Percentiles rank a stretch among this genome's conserved stretches.
Evolutionary conservation across 805 yeast genomes (phyloP).

Genomic region (Saccharomycopsis capsularis): DNA sequence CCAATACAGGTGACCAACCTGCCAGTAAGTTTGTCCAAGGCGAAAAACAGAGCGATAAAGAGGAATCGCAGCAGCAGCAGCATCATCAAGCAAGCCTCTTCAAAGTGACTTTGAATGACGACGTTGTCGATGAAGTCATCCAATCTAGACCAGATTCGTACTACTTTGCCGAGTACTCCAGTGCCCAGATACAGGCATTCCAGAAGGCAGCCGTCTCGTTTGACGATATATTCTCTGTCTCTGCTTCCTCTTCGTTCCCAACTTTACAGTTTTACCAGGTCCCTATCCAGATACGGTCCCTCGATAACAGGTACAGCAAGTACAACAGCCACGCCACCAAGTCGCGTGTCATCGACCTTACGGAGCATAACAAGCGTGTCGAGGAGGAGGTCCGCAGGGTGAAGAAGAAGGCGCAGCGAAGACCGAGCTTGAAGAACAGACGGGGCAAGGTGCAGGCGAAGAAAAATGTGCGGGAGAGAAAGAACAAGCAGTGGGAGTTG

Average conservation of each 20-base stretch:
- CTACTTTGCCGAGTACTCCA: constrained; percentile 16
- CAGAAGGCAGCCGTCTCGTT: constrained; percentile 8
- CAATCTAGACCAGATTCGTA: constrained; percentile 16
- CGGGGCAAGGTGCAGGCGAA: constrained; percentile 6
- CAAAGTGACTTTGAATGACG: constrained; percentile 18
- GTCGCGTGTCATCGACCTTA: constrained; percentile 8
- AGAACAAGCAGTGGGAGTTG: not conserved
- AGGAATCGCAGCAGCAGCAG: no score
- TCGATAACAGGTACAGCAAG: not conserved
- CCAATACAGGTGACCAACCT: not conserved
- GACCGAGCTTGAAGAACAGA: constrained; percentile 19
- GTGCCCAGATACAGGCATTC: constrained; percentile 1
- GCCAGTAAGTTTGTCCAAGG: no score
- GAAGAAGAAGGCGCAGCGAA: constrained; percentile 6
- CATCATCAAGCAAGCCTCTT: not conserved
- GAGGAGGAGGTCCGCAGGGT: not conserved
- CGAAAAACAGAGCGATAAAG: no score
- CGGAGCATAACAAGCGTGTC: constrained; percentile 5
- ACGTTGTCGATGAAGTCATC: not conserved
- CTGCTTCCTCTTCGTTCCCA: constrained; percentile 9
- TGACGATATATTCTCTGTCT: constrained; percentile 8
- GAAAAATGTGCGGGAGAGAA: constrained; percentile 10
- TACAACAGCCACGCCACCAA: not conserved
- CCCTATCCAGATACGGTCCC: no score
- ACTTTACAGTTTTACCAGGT: not conserved